Conservation (phyloP, 306 rosid genomes). For the Glycine latifolia region DNA sequence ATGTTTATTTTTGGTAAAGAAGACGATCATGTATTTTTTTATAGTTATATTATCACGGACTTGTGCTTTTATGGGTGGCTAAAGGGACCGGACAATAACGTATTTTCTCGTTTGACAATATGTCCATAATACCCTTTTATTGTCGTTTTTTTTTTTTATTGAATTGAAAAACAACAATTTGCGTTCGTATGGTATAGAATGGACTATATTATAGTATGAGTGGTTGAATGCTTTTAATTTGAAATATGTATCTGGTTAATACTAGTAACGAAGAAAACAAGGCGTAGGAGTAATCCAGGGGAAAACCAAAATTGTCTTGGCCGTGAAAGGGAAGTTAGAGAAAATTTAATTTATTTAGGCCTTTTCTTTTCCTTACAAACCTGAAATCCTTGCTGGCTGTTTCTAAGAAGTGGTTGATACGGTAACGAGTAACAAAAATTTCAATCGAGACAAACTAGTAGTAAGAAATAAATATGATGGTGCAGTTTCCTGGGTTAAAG, state of each 20-base stretch:
- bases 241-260: neutral
- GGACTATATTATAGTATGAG: neutral
- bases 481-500: constrained; percentile 22
- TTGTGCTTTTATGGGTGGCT: constrained; percentile 38
- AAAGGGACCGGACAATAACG: constrained; percentile 33
- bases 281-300: constrained; percentile 39
- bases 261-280: neutral
- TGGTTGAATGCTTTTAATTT: constrained; percentile 16
- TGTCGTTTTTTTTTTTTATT: too few species aligned
- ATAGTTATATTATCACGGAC: constrained; percentile 33
- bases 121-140: constrained; percentile 4
- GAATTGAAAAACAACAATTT: neutral
- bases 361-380: neutral
- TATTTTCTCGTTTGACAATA: constrained; percentile 35
- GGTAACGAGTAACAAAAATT: neutral
- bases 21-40: neutral
- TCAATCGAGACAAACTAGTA: neutral
- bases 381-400: neutral
- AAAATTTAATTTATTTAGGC: neutral
- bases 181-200: neutral
- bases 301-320: constrained; percentile 38
- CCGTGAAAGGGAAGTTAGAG: constrained; percentile 50
- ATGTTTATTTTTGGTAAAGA: constrained; percentile 13
- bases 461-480: neutral
- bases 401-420: constrained; percentile 7